Evolutionary conservation across 2,329 filamentous ascomycete species (phyloP).

Genomic region (Davidsoniella australis): DNA sequence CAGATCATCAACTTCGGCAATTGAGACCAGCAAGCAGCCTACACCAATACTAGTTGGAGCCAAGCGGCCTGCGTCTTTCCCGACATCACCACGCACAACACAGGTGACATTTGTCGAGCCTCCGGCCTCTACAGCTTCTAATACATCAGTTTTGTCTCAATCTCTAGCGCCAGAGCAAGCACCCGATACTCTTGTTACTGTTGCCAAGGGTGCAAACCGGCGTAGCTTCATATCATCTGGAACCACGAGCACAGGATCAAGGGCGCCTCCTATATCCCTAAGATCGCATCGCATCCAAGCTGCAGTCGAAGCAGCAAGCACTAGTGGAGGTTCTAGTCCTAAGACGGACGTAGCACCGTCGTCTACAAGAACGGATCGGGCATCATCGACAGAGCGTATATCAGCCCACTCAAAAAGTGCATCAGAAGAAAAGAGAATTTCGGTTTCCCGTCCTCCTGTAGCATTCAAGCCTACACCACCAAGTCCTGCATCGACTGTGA

Average conservation of each 20-base stretch:
- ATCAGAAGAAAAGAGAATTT: constrained; percentile 30
- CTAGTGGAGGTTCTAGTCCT: background rate
- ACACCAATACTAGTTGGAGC: constrained; percentile 8
- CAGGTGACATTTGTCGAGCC: constrained; percentile 12
- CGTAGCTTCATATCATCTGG: constrained; percentile 8
- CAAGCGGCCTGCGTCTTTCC: constrained; percentile 24
- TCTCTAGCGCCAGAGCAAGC: no score
- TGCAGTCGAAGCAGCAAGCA: constrained; percentile 2
- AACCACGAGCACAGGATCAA: constrained; percentile 6
- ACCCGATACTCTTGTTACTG: background rate
- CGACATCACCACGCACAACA: constrained; percentile 17
- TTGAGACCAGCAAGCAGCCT: constrained; percentile 12
- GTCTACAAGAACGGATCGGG: background rate
- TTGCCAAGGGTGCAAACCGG: constrained; percentile 7
- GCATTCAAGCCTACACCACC: constrained; percentile 12
- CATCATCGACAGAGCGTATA: constrained; percentile 3
- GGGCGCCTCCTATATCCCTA: constrained; percentile 7
- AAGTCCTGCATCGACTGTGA: constrained; percentile 14
- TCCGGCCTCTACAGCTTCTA: background rate
- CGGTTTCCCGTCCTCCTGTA: constrained; percentile 21
- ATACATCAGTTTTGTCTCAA: no score
- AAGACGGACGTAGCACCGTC: constrained; percentile 19
- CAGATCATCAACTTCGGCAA: constrained; percentile 18
- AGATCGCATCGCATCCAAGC: constrained; percentile 10
- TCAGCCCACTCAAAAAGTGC: constrained; percentile 13